Evolutionary conservation across 192 early-diverging fungal species (phyloP), one percentile per base, ranked within the genome.

Genomic region (Coemansia sp.): DNA sequence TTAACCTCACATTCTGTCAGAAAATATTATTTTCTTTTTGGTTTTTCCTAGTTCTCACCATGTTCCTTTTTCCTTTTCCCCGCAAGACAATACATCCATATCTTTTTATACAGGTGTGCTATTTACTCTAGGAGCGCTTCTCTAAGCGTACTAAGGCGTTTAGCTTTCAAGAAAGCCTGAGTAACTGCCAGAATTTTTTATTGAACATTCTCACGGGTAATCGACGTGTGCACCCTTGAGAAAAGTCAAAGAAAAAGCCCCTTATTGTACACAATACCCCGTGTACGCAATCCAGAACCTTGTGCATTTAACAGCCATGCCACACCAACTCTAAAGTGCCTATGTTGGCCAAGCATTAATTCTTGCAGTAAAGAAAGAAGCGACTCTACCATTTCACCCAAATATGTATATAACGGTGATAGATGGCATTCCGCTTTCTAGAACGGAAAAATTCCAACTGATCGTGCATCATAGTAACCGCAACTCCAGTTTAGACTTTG

Each of bases 231-330:
- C 13, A 16, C n/a, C 19, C 13, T 0, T 18, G 48, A 11, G 23
- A 26, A 9, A 32, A 9, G 23, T 11, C 13, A 10, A 23, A 54
- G 9, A 54, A 12, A 26, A 54, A 26, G 12, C 19, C 9, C 26
- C 23, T 54, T 26, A 54, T 54, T 26, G 21, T 26, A 18, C 23
- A 54, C 9, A 23, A 12, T 23, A 54, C 52, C 26, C 52, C 52
- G 52, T 54, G 52, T 19, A 54, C 52, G 26, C 32, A 54, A 54
- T 54, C 52, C 52, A 54, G 52, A 54, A 54, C 52, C 9, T 54
- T 15, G 3, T 54, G 4, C 23, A 23, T 26, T 54, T 8, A 53
- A 18, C 13, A 8, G 5, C 48, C 4, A 50, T 18, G 19, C 19
- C 16, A 18, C 16, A 32, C 32, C 4, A 32, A 32, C 32, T 32